Conservation (phyloP, 495 filamentous ascomycete genomes). For the Trichocladium antarcticum region DNA sequence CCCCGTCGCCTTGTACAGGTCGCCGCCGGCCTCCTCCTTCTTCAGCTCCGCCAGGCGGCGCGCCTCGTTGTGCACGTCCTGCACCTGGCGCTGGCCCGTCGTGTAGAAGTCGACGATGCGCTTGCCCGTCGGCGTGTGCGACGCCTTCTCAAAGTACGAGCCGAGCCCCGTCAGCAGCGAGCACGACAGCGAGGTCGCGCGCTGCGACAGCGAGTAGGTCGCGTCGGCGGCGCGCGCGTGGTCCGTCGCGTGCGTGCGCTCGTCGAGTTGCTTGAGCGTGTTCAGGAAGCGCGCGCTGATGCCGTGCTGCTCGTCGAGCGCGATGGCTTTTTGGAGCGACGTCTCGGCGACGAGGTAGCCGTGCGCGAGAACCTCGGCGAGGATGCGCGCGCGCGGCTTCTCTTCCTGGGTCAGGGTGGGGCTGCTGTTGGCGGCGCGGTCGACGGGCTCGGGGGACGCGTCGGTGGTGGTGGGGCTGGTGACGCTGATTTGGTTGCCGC, state of each 20-base stretch:
- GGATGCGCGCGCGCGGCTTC: conserved; percentile 82
- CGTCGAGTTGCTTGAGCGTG: conserved; percentile 65
- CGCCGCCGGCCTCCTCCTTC: conserved; percentile 49
- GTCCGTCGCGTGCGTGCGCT: conserved; percentile 68
- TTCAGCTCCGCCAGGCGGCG: conserved; percentile 77
- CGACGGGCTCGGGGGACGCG: conserved; percentile 40
- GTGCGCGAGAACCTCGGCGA: conserved; percentile 92
- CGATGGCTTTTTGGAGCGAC: conserved; percentile 75
- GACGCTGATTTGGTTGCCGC: conserved; percentile 68
- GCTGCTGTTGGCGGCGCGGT: conserved; percentile 41
- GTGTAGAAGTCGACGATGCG: conserved; percentile 79
- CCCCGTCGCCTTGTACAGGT: conserved; percentile 36
- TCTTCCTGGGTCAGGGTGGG: conserved; percentile 67
- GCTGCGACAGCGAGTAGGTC: conserved; percentile 59
- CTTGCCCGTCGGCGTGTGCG: conserved; percentile 72
- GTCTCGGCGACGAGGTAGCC: conserved; percentile 80
- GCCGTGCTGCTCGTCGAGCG: conserved; percentile 83
- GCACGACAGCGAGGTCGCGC: conserved; percentile 50
- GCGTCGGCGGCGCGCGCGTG: conserved; percentile 64
- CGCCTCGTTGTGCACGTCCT: conserved; percentile 88
- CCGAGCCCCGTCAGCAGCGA: conserved; percentile 54
- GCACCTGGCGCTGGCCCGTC: conserved; percentile 67
- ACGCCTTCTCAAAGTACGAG: conserved; percentile 82
- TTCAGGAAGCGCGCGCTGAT: conserved; percentile 64
- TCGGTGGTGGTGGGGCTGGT: conserved; percentile 39